phyloP scores from a whole-genome alignment of 345 rosid genomes.

The Iberis pinnata region DNA sequence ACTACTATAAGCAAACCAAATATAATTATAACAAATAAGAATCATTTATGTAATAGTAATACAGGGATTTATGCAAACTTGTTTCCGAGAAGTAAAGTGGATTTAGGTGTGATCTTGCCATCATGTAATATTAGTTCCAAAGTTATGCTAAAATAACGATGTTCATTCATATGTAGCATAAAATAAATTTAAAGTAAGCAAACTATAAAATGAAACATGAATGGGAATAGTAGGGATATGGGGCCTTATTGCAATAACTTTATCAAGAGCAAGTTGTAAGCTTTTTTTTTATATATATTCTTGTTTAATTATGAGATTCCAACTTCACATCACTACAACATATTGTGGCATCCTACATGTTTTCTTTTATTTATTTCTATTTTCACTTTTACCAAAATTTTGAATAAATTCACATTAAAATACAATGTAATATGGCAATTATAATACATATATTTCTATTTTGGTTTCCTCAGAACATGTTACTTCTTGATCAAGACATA shows the following conservation, averaged over 20 bases:
- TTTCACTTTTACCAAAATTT: neutral
- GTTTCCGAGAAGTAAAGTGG: slow-evolving; percentile 3
- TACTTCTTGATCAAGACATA: no score
- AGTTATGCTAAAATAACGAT: slow-evolving; percentile 13
- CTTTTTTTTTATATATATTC: slow-evolving; percentile 15
- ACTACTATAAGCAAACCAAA: neutral
- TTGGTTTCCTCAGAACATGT: no score
- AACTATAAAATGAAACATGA: slow-evolving; percentile 19
- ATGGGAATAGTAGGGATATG: slow-evolving; percentile 31
- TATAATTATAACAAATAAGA: neutral
- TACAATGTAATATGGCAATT: neutral
- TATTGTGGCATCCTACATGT: slow-evolving; percentile 34
- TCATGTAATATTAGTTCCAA: slow-evolving; percentile 20
- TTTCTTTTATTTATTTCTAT: neutral
- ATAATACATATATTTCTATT: no score
- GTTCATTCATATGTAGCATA: slow-evolving; percentile 11
- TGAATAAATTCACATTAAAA: slow-evolving; percentile 4
- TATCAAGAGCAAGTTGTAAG: slow-evolving; percentile 31
- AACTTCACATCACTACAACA: slow-evolving; percentile 28
- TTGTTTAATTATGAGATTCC: slow-evolving; percentile 33
- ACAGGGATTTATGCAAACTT: slow-evolving; percentile 16
- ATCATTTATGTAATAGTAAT: neutral
- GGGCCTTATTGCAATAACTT: slow-evolving; percentile 25
- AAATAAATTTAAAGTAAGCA: slow-evolving; percentile 12
- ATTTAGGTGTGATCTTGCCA: slow-evolving; percentile 23